Evolutionary conservation across 2,329 filamentous ascomycete genomes (phyloP).

Genomic region (Dothiorella sarmentorum): DNA sequence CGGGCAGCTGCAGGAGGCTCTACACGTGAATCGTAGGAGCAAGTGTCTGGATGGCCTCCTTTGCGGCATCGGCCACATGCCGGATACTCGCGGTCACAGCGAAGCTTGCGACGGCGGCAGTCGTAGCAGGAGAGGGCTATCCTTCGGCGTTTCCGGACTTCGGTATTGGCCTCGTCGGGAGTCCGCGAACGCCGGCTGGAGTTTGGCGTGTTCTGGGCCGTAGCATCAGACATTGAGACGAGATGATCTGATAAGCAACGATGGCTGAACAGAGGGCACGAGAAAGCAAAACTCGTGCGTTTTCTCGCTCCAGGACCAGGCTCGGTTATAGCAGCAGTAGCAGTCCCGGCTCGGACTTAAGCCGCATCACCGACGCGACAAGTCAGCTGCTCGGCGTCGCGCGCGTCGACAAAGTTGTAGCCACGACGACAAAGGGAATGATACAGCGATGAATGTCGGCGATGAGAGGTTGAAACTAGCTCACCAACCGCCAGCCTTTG

Average conservation of each 20-base stretch:
- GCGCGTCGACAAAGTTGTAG: too few relatives aligned
- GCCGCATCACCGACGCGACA: too few relatives aligned
- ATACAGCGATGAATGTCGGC: background rate
- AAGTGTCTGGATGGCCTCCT: slow-evolving; percentile 41
- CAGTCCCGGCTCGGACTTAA: too few relatives aligned
- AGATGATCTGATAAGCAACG: slow-evolving; percentile 9
- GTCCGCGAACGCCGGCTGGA: slow-evolving; percentile 13
- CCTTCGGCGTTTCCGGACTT: slow-evolving; percentile 36
- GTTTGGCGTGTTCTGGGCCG: slow-evolving; percentile 8
- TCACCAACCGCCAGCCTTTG: background rate
- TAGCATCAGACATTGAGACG: background rate
- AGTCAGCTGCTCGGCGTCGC: too few relatives aligned
- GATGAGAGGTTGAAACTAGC: background rate
- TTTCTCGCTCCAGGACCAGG: background rate
- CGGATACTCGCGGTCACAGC: slow-evolving; percentile 45
- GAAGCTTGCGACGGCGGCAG: slow-evolving; percentile 46
- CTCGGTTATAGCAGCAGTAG: background rate
- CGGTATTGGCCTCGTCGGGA: background rate
- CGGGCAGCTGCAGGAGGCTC: slow-evolving; percentile 18
- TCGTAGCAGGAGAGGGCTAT: slow-evolving; percentile 48
- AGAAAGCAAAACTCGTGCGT: slow-evolving; percentile 4
- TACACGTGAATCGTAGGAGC: slow-evolving; percentile 39
- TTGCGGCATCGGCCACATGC: slow-evolving; percentile 45
- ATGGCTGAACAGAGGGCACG: background rate
- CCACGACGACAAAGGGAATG: background rate